A percentile compares a stretch with the other conserved stretches of the same genome.
Evolutionary conservation across 208 protist species (phyloP).

Genomic region (Leishmania braziliensis): DNA sequence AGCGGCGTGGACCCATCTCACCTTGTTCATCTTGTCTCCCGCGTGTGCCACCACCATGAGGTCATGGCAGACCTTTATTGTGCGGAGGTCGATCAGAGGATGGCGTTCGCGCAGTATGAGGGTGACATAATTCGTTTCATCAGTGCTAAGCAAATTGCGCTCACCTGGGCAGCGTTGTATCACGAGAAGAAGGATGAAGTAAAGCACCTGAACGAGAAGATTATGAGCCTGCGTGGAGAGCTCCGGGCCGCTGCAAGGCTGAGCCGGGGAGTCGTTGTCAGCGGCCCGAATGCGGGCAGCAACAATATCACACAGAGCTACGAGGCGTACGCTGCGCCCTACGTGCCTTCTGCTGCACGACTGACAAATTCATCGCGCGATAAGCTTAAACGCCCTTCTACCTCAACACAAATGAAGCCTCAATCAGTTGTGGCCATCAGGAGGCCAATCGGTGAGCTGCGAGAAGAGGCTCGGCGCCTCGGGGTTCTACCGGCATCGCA

Average conservation of each 20-base stretch:
- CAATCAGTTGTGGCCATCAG: neutral
- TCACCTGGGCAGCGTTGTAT: constrained; percentile 45
- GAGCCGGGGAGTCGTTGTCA: neutral
- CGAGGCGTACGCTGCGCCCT: constrained; percentile 51
- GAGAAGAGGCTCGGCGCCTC: constrained; percentile 48
- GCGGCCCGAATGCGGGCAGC: constrained; percentile 1
- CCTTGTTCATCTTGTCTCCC: constrained; percentile 10
- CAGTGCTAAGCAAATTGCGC: constrained; percentile 23
- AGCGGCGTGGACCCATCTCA: constrained; percentile 16
- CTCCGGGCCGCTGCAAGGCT: constrained; percentile 14
- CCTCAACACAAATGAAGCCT: neutral
- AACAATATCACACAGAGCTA: constrained; percentile 38
- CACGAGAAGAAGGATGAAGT: constrained; percentile 50
- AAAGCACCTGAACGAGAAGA: constrained; percentile 40
- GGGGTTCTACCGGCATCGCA: constrained; percentile 44
- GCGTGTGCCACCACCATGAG: constrained; percentile 7
- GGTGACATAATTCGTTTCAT: constrained; percentile 37
- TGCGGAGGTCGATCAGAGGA: constrained; percentile 7
- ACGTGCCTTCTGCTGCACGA: constrained; percentile 39
- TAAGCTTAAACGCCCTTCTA: neutral
- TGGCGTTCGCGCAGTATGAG: constrained; percentile 36
- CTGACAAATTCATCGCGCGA: neutral
- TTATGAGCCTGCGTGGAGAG: constrained; percentile 33
- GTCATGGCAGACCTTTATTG: constrained; percentile 15
- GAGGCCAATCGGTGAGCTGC: constrained; percentile 35